Evolutionary conservation across 768 basidiomycete species (phyloP).

Genomic region (Pleurotus djamor): DNA sequence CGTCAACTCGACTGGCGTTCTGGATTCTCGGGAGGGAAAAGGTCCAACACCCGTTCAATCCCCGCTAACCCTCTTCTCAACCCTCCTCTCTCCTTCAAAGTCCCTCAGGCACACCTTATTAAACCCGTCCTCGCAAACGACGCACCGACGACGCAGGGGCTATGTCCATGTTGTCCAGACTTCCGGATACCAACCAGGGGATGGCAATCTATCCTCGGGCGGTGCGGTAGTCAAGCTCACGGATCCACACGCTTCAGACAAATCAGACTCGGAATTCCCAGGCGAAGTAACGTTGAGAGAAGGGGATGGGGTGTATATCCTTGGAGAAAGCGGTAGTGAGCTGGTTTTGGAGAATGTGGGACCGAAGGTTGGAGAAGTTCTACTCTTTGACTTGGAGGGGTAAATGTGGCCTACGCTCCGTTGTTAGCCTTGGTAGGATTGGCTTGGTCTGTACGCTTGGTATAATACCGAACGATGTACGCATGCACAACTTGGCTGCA

Average conservation of each 20-base stretch:
- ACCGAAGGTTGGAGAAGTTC: slow-evolving; percentile 62
- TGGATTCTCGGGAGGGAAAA: slow-evolving; percentile 53
- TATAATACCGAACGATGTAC: too few species aligned
- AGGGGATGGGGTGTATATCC: slow-evolving; percentile 85
- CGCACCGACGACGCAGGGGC: slow-evolving; percentile 45
- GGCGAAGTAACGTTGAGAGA: slow-evolving; percentile 63
- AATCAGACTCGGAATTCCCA: slow-evolving; percentile 14
- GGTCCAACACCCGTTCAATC: slow-evolving; percentile 85
- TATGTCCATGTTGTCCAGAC: slow-evolving; percentile 89
- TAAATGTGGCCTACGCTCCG: slow-evolving; percentile 13
- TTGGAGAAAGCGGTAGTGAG: slow-evolving; percentile 40
- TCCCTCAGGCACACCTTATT: slow-evolving; percentile 10
- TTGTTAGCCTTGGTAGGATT: too few species aligned
- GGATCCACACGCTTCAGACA: slow-evolving; percentile 25
- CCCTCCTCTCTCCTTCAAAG: slow-evolving; percentile 42
- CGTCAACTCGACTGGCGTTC: slow-evolving; percentile 54
- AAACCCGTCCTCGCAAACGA: not conserved
- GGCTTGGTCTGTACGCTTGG: too few species aligned
- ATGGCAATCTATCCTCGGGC: slow-evolving; percentile 33
- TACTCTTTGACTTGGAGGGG: slow-evolving; percentile 74
- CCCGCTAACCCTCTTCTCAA: slow-evolving; percentile 68
- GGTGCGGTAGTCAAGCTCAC: slow-evolving; percentile 60
- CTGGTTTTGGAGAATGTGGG: slow-evolving; percentile 58
- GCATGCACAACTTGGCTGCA: too few species aligned
- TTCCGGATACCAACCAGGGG: slow-evolving; percentile 63